Evolutionary conservation across 768 basidiomycete species (phyloP), one percentile per base, ranked within the genome.

Genomic region (Mycena pura): DNA sequence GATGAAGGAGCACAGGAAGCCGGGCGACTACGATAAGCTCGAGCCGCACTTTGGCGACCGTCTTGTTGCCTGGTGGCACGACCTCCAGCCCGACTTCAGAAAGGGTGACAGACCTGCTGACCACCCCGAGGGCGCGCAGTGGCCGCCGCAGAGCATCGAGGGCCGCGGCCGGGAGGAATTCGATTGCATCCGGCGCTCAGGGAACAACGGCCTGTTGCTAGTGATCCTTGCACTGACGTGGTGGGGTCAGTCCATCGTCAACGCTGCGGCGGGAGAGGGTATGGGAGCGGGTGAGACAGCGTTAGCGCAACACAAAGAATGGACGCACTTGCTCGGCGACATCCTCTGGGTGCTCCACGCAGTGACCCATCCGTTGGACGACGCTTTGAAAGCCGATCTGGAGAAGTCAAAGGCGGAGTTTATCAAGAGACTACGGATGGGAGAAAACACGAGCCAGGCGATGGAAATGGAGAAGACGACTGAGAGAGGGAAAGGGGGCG

Each of bases 241-340:
- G 54, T 62, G 60, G 60, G 60, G 53, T 0, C 60, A 62, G 32
- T 4, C 1, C 11, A 56, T 62, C 3, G 21, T 56, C 5, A 51
- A 34, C 34, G 27, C 24, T 5, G 48, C 27, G 0, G 32, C 31
- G 5, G 41, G 47, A 3, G 21, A 50, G 2, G 60, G 60, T 4
- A 7, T 62, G 10, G 60, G 54, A 0, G 41, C 15, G 2, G 54
- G 54, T 0, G 40, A 56, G 40, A 36, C 19, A 0, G 48, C 41
- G 1, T 47, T 62, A 5, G n/a, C 15, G 1, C 14, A 25, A 0
- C 0, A 50, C 19, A 17, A 0, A 4, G 25, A 24, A 6, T 62
- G 53, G 46, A 32, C 49, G 41, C 22, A 49, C 14, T 17, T 62
- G 40, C 29, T 62, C 0, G 54, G 31, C 2, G 60, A 62, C 3